Base-by-base conservation (phyloP, 2,329 filamentous ascomycete species). In the Karstenula rhodostoma region DNA sequence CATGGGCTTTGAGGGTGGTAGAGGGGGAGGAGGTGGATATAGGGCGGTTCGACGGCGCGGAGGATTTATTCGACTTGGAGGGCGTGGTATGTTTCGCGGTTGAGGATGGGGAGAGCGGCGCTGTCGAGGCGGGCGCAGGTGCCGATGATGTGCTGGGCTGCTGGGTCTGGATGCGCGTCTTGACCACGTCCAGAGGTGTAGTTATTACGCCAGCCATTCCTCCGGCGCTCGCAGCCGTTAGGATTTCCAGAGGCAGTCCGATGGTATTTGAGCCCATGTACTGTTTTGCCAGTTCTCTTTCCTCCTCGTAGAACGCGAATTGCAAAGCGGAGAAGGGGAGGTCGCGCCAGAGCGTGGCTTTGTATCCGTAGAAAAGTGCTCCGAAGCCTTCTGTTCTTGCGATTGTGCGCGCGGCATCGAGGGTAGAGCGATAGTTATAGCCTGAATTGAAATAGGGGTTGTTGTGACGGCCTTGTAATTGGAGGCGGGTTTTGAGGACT, bases 231-330 rank as follows among this genome's bases (percentile, higher is more conserved):
- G 92, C 93, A 17, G 94, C 95, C 0, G 95, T 99, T 15, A 96
- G 78, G 25, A 98, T 90, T 76, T 99, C 95, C 40, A 98, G 78
- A 0, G 89, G 85, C 35, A 96, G 80, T 0, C 95, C 95, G 56
- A 99, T 96, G 60, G 97, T 92, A 59, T 90, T 87, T 63, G 89
- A 90, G 35, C 90, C 87, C 73, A 91, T 89, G 84, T 90, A 96
- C 56, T 87, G 78, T 72, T 90, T 90, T 0, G 95, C 94, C 84
- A 92, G 87, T 48, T 85, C 87, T 71, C 94, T 92, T 75, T 94
- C 94, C 78, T 98, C 92, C 78, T 99, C 95, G 82, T 97, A 99
- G 76, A 99, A 97, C 72, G 96, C 94, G 79, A 99, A 98, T 74
- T 99, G 95, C 12, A 99, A 81, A 0, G 95, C 95, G 0, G 94